Conservation (phyloP, 495 filamentous ascomycete species). For the Pyrenopolyporus hunteri region DNA sequence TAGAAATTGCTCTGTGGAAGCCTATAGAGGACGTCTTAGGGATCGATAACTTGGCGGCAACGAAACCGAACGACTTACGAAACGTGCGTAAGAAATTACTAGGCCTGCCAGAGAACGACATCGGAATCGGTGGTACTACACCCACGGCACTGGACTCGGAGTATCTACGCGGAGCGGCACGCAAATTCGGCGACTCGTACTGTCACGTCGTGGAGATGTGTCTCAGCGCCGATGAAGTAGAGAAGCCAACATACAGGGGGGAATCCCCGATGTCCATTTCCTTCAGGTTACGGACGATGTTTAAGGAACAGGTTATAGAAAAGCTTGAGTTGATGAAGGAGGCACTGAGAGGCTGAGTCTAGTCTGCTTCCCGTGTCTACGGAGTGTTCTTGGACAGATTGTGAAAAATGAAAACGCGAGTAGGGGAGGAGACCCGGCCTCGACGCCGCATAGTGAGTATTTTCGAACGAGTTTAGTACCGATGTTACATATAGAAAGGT, state of each 20-base stretch:
- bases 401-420: no score
- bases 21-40: conserved; percentile 50
- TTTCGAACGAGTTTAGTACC: no score
- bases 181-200: background rate
- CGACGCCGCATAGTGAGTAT: no score
- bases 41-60: conserved; percentile 37
- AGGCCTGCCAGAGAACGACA: background rate
- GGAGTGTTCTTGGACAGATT: no score
- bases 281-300: conserved; percentile 7
- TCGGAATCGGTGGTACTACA: background rate
- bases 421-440: no score
- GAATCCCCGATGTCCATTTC: background rate
- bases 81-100: background rate
- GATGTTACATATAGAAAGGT: no score
- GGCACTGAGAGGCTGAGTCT: background rate
- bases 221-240: conserved; percentile 4
- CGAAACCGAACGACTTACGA: background rate
- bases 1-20: conserved; percentile 60
- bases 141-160: background rate
- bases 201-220: conserved; percentile 6
- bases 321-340: conserved; percentile 6
- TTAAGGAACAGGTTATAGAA: conserved; percentile 4
- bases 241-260: conserved; percentile 6
- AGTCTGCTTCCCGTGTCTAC: background rate
- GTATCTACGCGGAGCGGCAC: background rate